A percentile compares a stretch with the other conserved stretches of the same genome.
Conservation (phyloP, 192 early-diverging fungal genomes). For the Jimgerdemannia lactiflua region DNA sequence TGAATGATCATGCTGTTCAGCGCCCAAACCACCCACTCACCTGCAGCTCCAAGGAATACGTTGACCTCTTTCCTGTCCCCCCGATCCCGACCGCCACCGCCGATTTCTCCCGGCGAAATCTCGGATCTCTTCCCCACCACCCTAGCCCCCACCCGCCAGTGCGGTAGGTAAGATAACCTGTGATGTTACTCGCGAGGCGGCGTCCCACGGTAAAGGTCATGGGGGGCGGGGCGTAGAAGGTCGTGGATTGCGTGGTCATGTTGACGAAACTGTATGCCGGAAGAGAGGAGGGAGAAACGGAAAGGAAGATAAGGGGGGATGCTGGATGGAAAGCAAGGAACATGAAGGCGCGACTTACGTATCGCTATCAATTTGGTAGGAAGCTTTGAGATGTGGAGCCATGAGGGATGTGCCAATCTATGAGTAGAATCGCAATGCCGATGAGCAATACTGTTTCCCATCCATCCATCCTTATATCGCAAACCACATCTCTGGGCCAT, state of each 20-base stretch:
- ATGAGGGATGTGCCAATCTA: background rate
- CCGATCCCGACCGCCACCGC: slow-evolving; percentile 49
- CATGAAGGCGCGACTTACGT: slow-evolving; percentile 15
- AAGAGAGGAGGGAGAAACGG: background rate
- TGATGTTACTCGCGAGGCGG: slow-evolving; percentile 55
- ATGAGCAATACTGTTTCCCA: background rate
- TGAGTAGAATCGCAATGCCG: too few relatives aligned
- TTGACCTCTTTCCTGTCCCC: slow-evolving; percentile 37
- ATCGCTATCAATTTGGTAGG: slow-evolving; percentile 24
- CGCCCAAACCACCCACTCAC: slow-evolving; percentile 9
- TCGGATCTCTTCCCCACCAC: slow-evolving; percentile 50
- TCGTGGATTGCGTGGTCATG: slow-evolving; percentile 48
- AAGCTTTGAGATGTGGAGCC: background rate
- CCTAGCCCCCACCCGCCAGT: slow-evolving; percentile 74
- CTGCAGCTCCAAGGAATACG: slow-evolving; percentile 48
- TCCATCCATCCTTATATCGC: background rate
- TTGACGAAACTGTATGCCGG: slow-evolving; percentile 57
- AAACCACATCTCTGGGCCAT: background rate
- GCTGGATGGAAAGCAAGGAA: background rate
- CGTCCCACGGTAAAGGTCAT: slow-evolving; percentile 61
- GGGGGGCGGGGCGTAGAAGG: slow-evolving; percentile 63
- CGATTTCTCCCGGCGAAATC: slow-evolving; percentile 32
- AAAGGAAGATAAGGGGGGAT: background rate
- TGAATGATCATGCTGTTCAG: background rate
- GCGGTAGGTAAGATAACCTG: slow-evolving; percentile 72